These are phyloP conservation scores for Cupressus sempervirens DNA, from an alignment of 75 land plant genomes.

Conservation along the genomic window DNA sequence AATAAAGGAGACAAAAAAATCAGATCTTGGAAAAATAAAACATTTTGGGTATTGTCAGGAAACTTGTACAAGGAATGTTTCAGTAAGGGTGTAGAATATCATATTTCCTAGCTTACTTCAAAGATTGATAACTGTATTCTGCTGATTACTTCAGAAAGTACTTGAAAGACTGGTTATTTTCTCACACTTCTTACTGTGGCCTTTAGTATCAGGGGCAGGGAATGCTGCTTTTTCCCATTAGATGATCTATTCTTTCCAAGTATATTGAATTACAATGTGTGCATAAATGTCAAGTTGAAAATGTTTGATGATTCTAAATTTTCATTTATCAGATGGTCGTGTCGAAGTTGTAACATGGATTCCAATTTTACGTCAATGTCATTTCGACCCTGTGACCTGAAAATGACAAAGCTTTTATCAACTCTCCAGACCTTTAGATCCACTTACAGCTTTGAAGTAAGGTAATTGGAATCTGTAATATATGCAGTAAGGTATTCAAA, in stretches of 20 bases:
- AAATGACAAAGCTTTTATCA: constrained; percentile 57
- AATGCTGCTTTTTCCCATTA: neutral
- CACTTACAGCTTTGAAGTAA: constrained; percentile 59
- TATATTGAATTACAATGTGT: neutral
- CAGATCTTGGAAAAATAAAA: too few species aligned
- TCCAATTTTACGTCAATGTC: constrained; percentile 45
- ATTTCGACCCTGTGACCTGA: constrained; percentile 83
- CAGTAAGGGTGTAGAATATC: neutral
- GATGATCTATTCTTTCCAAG: neutral
- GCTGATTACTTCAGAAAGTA: neutral
- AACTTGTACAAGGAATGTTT: too few species aligned
- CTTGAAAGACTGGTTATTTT: neutral
- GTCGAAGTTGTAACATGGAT: constrained; percentile 47
- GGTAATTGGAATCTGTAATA: constrained; percentile 28
- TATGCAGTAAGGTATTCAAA: constrained; percentile 50
- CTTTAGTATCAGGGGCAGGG: neutral
- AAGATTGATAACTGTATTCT: neutral
- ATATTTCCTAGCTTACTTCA: neutral
- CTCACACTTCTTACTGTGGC: neutral
- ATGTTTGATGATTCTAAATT: neutral
- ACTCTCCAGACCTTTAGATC: constrained; percentile 58
- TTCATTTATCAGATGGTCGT: constrained; percentile 51
- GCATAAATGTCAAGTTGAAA: neutral
- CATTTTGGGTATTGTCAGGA: too few species aligned
- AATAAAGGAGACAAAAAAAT: too few species aligned